Evolutionary conservation across 305 asterid species (phyloP), one percentile per base, ranked within the genome.

Genomic region (Rubia peregrina): DNA sequence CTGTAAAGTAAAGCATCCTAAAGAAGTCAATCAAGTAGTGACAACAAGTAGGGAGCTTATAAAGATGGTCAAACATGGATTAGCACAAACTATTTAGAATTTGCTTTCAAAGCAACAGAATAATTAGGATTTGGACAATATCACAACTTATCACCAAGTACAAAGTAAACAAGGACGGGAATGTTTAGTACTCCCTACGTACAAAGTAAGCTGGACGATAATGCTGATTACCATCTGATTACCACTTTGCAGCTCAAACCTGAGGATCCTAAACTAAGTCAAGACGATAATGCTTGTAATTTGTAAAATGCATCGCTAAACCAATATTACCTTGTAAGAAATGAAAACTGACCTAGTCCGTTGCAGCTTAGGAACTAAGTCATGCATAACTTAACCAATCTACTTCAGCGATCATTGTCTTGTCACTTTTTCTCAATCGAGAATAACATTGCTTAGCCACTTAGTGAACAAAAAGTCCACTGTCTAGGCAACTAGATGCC

Each of bases 1-100:
- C 99, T 95, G 98, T 85, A 89, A 75, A 62, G 82, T 63, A 85
- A 79, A 85, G 82, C 80, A 89, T 72, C 76, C 79, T 63, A 79
- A 72, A 74, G 75, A 81, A 82, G 81, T 84, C 83, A 89, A 82
- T 81, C 69, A 71, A 77, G 73, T 75, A 74, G 62, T 60, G 63
- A 67, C 75, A 64, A 71, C 71, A 42, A 71, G 61, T 53, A 67
- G 69, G 78, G 65, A 70, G 74, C 67, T 51, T 71, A 71, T 41
- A 61, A 72, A 71, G 72, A 75, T 68, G 36, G 61, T 76, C 70
- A 17, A 63, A 71, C 71, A 70, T 73, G 74, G 65, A 53, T 55
- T 13, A 68, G 61, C 53, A 72, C 40, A 0, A 51, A 36, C 26
- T 26, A 21, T 19, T 68, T 62, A 26, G 55, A 11, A 36, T 7